Evolutionary conservation across 129 eudicot genomes (phyloP), one percentile per base, ranked within the genome.

Genomic region (Erigeron canadensis): DNA sequence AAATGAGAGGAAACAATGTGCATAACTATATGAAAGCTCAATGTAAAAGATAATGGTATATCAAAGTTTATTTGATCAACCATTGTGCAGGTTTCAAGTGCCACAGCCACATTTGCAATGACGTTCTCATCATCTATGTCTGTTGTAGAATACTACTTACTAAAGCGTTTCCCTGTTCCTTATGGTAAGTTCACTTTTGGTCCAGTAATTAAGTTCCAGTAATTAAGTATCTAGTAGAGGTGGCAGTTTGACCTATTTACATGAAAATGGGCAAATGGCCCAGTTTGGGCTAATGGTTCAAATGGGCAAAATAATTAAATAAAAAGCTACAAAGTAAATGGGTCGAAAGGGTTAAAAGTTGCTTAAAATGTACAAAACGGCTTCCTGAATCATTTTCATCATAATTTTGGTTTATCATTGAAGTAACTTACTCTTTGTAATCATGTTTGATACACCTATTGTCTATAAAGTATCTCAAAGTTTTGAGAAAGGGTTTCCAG

Each of bases 41-140:
- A 16, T 4, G 34, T 60, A 57, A 15, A 22, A 56, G 57, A 51
- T 51, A 43, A 13, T 62, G 8, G 46, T 16, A 23, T 9, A 11
- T 23, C 22, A 5, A 48, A 48, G 18, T 48, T 3, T 12, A 17
- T 5, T 47, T 13, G 18, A 15, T 6, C 18, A 15, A 7, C 55
- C 41, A 4, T 28, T 63, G 22, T 57, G 64, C 84, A 94, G 98
- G 98, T 94, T 77, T 89, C 98, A 82, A 94, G 98, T 89, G 98
- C 98, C 72, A 94, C 98, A 7, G 98, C 98, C 63, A 94, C 96
- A 54, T 94, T 94, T 72, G 96, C 96, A 28, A 94, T 94, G 98
- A 87, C 85, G 72, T 94, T 94, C 75, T 94, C 98, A 34, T 87
- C 98, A 8, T 94, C 98, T 28, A 89, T 94, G 98, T 94, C 98